Evolutionary conservation across 306 rosid genomes (phyloP).

Genomic region (Trifolium repens): DNA sequence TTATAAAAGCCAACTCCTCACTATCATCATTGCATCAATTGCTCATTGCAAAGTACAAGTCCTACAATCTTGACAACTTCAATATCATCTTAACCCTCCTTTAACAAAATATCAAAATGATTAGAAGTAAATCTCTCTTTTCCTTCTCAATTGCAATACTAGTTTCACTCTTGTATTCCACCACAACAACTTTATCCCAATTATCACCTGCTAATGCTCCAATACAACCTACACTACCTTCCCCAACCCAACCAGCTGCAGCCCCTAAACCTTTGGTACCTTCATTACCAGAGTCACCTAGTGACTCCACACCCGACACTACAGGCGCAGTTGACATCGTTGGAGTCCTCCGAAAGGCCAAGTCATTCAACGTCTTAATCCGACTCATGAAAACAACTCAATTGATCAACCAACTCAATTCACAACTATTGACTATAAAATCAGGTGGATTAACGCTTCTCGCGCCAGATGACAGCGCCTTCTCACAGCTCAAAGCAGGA

Average conservation of each 20-base stretch:
- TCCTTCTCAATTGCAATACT: constrained; percentile 37
- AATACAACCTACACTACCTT: constrained; percentile 24
- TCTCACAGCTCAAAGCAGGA: constrained; percentile 64
- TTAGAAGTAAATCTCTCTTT: constrained; percentile 33
- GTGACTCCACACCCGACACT: constrained; percentile 48
- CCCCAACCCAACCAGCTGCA: constrained; percentile 28
- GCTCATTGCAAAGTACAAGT: constrained; percentile 24
- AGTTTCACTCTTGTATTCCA: constrained; percentile 30
- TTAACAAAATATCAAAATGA: neutral
- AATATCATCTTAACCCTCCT: neutral
- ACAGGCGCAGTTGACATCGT: constrained; percentile 47
- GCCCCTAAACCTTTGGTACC: constrained; percentile 52
- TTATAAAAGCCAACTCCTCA: constrained; percentile 31
- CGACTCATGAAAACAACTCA: constrained; percentile 68
- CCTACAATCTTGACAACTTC: neutral
- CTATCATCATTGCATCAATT: constrained; percentile 37
- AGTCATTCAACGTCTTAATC: constrained; percentile 55
- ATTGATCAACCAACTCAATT: constrained; percentile 63
- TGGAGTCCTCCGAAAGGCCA: constrained; percentile 59
- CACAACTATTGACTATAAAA: constrained; percentile 56
- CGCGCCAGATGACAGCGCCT: constrained; percentile 60
- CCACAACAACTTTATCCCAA: constrained; percentile 42
- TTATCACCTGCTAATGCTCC: constrained; percentile 54
- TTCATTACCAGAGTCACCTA: constrained; percentile 45
- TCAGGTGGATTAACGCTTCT: constrained; percentile 60